Percentiles rank a stretch among this genome's conserved stretches.
Conservation (phyloP, 164 flowering plant genomes). For the Macadamia integrifolia region DNA sequence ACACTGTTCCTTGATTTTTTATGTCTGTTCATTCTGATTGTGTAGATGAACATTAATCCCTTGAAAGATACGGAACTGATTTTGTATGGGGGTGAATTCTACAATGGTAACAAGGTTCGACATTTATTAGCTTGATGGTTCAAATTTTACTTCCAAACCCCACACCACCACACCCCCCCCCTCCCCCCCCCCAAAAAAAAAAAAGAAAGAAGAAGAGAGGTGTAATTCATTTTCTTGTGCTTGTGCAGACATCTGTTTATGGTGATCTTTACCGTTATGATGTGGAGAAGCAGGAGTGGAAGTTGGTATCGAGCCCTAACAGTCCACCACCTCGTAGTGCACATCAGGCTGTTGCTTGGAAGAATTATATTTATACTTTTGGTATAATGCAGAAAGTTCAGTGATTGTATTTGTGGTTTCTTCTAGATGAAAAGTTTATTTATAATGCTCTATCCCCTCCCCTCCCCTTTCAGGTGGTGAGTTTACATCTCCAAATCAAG, state of each 20-base stretch:
- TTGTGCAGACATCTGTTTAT: conserved; percentile 84
- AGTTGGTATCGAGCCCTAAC: conserved; percentile 87
- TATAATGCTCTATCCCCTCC: conserved; percentile 4
- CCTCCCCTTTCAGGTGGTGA: conserved; percentile 73
- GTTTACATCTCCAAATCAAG: conserved; percentile 98
- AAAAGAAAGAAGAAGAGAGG: too few species aligned
- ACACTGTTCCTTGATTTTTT: not conserved
- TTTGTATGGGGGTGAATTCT: conserved; percentile 92
- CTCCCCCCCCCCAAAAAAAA: too few species aligned
- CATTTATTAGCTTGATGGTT: too few species aligned
- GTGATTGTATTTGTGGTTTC: not conserved
- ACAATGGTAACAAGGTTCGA: conserved; percentile 90
- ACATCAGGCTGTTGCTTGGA: conserved; percentile 96
- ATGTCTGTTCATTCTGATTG: conserved; percentile 1
- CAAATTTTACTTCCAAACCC: not conserved
- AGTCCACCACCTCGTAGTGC: conserved; percentile 99
- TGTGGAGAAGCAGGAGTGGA: conserved; percentile 90
- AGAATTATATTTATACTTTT: conserved; percentile 80
- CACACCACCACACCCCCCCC: too few species aligned
- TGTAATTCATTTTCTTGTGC: not conserved
- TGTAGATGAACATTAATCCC: conserved; percentile 79
- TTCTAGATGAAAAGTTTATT: not conserved
- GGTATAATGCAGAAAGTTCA: conserved; percentile 33
- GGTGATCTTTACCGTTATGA: conserved; percentile 89
- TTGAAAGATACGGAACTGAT: conserved; percentile 88